phyloP scores from a whole-genome alignment of 2,329 filamentous ascomycete genomes.

The Colletotrichum cuscutae region DNA sequence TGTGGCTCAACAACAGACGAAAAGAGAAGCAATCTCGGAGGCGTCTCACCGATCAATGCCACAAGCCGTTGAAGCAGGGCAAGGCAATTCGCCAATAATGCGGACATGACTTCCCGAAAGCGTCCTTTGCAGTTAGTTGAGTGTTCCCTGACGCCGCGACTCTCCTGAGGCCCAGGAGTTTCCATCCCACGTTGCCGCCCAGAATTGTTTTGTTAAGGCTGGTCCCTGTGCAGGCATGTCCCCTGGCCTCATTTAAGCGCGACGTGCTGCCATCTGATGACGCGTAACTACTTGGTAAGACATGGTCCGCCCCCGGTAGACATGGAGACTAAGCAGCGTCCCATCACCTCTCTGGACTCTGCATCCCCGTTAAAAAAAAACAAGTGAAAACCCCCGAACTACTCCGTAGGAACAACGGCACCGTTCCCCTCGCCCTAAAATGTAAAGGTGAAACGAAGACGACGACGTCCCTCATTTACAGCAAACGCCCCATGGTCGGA shows the following conservation, averaged over 20 bases:
- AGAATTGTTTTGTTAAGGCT: conserved; percentile 12
- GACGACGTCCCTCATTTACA: conserved; percentile 19
- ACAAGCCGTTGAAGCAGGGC: not conserved
- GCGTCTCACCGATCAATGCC: not conserved
- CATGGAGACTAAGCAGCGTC: not conserved
- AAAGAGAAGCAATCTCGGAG: not conserved
- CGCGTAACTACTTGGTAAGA: conserved; percentile 26
- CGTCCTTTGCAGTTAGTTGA: not conserved
- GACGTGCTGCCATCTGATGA: conserved; percentile 19
- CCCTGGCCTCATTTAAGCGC: conserved; percentile 31
- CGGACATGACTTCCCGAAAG: conserved; percentile 7
- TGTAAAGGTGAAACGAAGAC: conserved; percentile 25
- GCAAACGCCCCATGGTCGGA: conserved; percentile 19
- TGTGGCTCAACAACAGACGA: not conserved
- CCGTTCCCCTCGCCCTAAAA: not conserved
- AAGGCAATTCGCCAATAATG: not conserved
- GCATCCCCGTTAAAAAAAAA: not conserved
- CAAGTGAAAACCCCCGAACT: not conserved
- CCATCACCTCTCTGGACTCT: not conserved
- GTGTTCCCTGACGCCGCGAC: not conserved
- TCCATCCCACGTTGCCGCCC: not conserved
- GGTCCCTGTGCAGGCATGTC: conserved; percentile 10
- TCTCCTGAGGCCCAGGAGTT: not conserved
- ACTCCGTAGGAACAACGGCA: not conserved
- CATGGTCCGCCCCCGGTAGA: conserved; percentile 9